Conservation (phyloP, 1,284 basidiomycete species). For the Tylopilus orsonianus region DNA sequence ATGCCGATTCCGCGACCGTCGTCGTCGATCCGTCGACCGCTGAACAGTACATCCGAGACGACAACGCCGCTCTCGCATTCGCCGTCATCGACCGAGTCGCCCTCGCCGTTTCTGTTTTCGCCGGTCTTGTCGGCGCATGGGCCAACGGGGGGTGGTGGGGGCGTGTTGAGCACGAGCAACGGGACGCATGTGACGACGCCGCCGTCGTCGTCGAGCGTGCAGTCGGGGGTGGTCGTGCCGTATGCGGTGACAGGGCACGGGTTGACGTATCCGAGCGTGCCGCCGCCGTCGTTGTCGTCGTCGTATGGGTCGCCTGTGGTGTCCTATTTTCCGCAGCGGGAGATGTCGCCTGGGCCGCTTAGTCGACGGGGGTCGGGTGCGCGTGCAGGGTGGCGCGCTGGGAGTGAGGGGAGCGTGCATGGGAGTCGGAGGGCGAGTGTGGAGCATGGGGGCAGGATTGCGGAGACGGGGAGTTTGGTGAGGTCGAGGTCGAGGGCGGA, state of each 20-base stretch:
- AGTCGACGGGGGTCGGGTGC: slow-evolving; percentile 52
- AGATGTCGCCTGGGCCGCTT: slow-evolving; percentile 47
- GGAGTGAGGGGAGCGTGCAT: slow-evolving; percentile 38
- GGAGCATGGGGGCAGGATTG: slow-evolving; percentile 60
- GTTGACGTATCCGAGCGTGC: slow-evolving; percentile 64
- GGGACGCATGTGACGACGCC: slow-evolving; percentile 66
- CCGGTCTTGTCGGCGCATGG: slow-evolving; percentile 52
- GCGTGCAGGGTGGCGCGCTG: slow-evolving; percentile 40
- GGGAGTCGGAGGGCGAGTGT: slow-evolving; percentile 55
- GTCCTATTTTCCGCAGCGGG: slow-evolving; percentile 45
- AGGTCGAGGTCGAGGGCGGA: slow-evolving; percentile 43
- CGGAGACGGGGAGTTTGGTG: slow-evolving; percentile 59
- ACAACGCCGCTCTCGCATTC: slow-evolving; percentile 62
- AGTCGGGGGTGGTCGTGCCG: slow-evolving; percentile 38
- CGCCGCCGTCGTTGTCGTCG: slow-evolving; percentile 65
- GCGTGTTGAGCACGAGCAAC: slow-evolving; percentile 52
- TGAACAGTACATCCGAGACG: slow-evolving; percentile 42
- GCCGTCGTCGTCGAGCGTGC: slow-evolving; percentile 55
- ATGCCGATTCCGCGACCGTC: slow-evolving; percentile 70
- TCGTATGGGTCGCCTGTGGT: slow-evolving; percentile 64
- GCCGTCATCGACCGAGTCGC: slow-evolving; percentile 57
- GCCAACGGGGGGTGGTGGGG: slow-evolving; percentile 7
- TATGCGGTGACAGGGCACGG: slow-evolving; percentile 32
- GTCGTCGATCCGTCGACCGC: slow-evolving; percentile 57
- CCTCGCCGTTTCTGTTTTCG: slow-evolving; percentile 50